A percentile compares a stretch with the other conserved stretches of the same genome.
phyloP scores from a whole-genome alignment of 2,329 filamentous ascomycete genomes.

The Aspergillus pseudoterreus region DNA sequence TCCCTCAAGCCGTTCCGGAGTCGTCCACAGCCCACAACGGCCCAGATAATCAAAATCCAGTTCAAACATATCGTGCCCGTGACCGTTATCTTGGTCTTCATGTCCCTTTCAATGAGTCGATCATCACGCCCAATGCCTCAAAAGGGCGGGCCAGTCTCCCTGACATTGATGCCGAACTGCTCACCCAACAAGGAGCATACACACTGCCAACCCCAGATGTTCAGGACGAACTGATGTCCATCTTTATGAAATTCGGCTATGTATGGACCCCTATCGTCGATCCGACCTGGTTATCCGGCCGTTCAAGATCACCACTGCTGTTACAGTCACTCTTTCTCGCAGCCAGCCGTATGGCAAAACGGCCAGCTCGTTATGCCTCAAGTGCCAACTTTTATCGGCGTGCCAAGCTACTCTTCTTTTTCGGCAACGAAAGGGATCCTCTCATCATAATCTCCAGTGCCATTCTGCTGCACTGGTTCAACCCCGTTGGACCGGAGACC shows the following conservation, averaged over 20 bases:
- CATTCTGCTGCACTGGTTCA: slow-evolving; percentile 42
- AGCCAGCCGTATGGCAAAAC: neutral
- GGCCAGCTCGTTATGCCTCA: neutral
- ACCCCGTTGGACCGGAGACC: slow-evolving; percentile 40
- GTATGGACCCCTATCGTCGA: neutral
- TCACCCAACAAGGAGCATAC: neutral
- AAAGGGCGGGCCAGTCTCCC: neutral
- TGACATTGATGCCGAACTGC: neutral
- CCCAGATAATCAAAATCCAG: neutral
- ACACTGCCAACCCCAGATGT: neutral
- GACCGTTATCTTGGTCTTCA: neutral
- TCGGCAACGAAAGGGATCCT: slow-evolving; percentile 32
- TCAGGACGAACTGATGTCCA: neutral
- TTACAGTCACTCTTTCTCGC: neutral
- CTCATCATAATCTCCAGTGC: slow-evolving; percentile 39
- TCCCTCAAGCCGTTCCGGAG: too few relatives aligned
- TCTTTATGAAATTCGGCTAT: neutral
- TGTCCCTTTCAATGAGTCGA: neutral
- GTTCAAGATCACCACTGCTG: neutral
- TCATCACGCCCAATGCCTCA: neutral
- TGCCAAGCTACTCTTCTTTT: slow-evolving; percentile 27
- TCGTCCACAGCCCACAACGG: neutral
- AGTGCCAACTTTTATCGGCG: neutral
- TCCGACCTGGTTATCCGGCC: neutral
- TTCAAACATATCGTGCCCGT: neutral